Percentiles rank a stretch among this genome's conserved stretches.
Conservation (phyloP, 352 stramenopile species). For the Globisporangium perplexum region DNA sequence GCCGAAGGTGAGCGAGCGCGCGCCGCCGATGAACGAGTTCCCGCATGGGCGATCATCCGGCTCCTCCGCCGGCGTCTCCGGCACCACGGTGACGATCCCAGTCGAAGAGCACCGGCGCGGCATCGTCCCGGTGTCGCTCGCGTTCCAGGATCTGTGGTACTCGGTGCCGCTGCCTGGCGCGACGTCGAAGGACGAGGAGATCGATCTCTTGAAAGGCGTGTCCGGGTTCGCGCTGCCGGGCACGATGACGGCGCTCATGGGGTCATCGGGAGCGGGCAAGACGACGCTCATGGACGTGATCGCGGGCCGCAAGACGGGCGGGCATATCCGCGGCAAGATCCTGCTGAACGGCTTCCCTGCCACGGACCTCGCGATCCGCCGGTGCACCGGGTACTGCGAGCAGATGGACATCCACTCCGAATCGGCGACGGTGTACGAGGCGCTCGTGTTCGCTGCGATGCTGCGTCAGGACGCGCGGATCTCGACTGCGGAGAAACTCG, state of each 20-base stretch:
- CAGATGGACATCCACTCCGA: constrained; percentile 90
- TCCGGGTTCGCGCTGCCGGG: constrained; percentile 54
- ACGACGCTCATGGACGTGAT: constrained; percentile 95
- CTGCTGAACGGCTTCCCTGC: constrained; percentile 43
- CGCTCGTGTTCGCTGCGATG: constrained; percentile 87
- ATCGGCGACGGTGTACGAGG: constrained; percentile 86
- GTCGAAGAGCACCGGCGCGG: constrained; percentile 3
- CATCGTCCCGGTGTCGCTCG: constrained; percentile 34
- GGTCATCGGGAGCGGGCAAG: constrained; percentile 80
- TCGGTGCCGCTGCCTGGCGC: constrained; percentile 40
- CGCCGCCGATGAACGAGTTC: not conserved
- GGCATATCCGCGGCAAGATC: constrained; percentile 67
- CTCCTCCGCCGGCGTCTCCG: constrained; percentile 2
- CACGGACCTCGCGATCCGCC: constrained; percentile 39
- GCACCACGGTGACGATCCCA: constrained; percentile 11
- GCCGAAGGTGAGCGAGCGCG: constrained; percentile 4
- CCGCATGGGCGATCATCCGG: constrained; percentile 1
- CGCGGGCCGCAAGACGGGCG: constrained; percentile 86
- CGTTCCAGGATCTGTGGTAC: constrained; percentile 53
- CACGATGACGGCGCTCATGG: constrained; percentile 71
- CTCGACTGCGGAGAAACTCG: constrained; percentile 26
- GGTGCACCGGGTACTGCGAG: constrained; percentile 54
- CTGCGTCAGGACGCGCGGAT: constrained; percentile 46
- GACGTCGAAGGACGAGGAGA: constrained; percentile 26
- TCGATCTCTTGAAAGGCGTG: constrained; percentile 82